These are phyloP conservation scores for Talaromyces trachyspermus DNA, from an alignment of 495 filamentous ascomycete genomes.

Conservation along the genomic window DNA sequence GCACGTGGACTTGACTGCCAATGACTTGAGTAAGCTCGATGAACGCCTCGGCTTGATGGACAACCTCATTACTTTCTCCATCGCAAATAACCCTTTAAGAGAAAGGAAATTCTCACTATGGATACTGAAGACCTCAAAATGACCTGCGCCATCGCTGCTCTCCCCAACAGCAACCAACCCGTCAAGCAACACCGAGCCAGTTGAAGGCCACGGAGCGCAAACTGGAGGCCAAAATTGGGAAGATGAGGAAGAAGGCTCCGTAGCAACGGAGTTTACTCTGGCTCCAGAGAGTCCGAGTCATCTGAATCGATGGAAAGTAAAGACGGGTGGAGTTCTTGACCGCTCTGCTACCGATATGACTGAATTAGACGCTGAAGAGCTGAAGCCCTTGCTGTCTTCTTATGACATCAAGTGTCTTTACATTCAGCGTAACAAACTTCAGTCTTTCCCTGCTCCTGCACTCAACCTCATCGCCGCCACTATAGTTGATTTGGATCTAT, in stretches of 20 bases:
- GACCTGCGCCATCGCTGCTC: constrained; percentile 64
- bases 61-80: constrained; percentile 58
- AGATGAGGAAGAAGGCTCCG: constrained; percentile 35
- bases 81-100: constrained; percentile 79
- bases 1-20: constrained; percentile 74
- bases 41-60: constrained; percentile 75
- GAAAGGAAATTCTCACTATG: constrained; percentile 81
- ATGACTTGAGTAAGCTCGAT: constrained; percentile 70
- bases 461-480: constrained; percentile 59
- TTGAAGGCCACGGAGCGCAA: constrained; percentile 27
- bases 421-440: constrained; percentile 70
- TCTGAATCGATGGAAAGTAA: constrained; percentile 50
- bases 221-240: constrained; percentile 30
- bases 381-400: constrained; percentile 33
- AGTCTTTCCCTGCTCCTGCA: constrained; percentile 53
- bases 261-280: constrained; percentile 38
- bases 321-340: constrained; percentile 65
- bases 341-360: constrained; percentile 57
- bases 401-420: constrained; percentile 51
- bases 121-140: constrained; percentile 73
- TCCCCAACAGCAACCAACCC: constrained; percentile 27
- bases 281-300: constrained; percentile 33
- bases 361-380: constrained; percentile 34
- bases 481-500: constrained; percentile 68
- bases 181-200: not conserved